These are phyloP conservation scores for Hanseniaspora clermontiae DNA, from an alignment of 805 yeast species.

Conservation along the genomic window DNA sequence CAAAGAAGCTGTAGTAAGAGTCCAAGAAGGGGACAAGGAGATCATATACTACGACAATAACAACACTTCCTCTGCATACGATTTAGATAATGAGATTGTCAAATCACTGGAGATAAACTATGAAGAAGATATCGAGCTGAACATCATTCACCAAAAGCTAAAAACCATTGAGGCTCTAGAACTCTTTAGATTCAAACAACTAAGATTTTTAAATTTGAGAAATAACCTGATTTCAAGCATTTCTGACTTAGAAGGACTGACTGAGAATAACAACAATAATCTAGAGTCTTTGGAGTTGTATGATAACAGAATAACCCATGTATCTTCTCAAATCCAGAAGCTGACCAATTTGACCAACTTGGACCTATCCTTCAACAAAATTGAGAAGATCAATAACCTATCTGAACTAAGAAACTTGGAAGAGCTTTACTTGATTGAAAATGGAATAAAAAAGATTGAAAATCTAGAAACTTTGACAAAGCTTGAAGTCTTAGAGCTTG, in stretches of 20 bases:
- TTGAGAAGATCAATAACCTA: conserved; percentile 71
- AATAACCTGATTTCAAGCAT: conserved; percentile 73
- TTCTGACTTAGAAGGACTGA: conserved; percentile 51
- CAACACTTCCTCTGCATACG: conserved; percentile 30
- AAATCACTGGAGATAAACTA: conserved; percentile 14
- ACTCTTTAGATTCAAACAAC: conserved; percentile 41
- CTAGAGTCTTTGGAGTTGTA: conserved; percentile 62
- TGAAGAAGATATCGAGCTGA: conserved; percentile 36
- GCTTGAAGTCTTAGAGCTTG: conserved; percentile 67
- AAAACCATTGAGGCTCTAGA: conserved; percentile 48
- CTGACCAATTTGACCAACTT: conserved; percentile 44
- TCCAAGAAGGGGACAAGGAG: conserved; percentile 8
- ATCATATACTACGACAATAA: conserved; percentile 1
- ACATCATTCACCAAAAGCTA: conserved; percentile 49
- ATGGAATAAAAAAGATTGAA: conserved; percentile 62
- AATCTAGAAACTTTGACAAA: conserved; percentile 45
- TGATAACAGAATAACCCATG: conserved; percentile 82
- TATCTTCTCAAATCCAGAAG: conserved; percentile 54
- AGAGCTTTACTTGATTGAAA: conserved; percentile 76
- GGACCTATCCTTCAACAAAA: conserved; percentile 83
- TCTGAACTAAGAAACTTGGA: conserved; percentile 49
- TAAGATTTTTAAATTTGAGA: conserved; percentile 58
- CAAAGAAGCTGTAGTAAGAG: conserved; percentile 14
- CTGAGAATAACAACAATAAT: conserved; percentile 40
- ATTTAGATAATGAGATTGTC: conserved; percentile 23